Conservation (phyloP, 2,329 filamentous ascomycete genomes). For the Ceratocystis diversiconidia region DNA sequence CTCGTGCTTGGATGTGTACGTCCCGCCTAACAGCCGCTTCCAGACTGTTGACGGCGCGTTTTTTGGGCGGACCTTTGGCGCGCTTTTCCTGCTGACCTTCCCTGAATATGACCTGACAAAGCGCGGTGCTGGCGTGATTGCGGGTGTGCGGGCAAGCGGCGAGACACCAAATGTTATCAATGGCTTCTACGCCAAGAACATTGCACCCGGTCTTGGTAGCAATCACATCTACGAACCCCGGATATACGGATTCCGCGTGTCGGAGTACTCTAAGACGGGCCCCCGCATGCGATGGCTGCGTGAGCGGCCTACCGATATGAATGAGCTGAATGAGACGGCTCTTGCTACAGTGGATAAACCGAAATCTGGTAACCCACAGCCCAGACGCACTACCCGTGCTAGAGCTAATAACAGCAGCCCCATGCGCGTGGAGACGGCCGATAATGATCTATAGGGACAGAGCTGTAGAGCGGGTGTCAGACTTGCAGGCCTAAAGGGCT, state of each 20-base stretch:
- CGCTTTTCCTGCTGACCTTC: conserved; percentile 96
- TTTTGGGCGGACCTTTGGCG: conserved; percentile 93
- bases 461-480: too few species aligned
- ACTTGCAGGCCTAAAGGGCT: neutral
- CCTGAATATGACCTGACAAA: conserved; percentile 83
- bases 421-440: conserved; percentile 11
- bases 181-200: conserved; percentile 72
- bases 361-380: neutral
- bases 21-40: conserved; percentile 91
- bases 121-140: conserved; percentile 47
- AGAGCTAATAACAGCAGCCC: conserved; percentile 14
- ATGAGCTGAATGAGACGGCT: conserved; percentile 67
- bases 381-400: neutral
- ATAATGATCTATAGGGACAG: neutral
- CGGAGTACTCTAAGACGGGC: conserved; percentile 74
- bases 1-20: conserved; percentile 91
- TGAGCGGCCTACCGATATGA: conserved; percentile 64
- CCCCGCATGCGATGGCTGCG: conserved; percentile 96
- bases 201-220: conserved; percentile 71
- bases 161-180: conserved; percentile 52
- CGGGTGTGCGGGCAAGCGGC: conserved; percentile 21
- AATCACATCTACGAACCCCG: conserved; percentile 83
- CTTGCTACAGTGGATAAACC: conserved; percentile 31
- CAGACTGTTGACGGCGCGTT: conserved; percentile 96
- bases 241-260: conserved; percentile 94